Base-by-base conservation (phyloP, 2,329 filamentous ascomycete genomes). In the Helotiales sp. region DNA sequence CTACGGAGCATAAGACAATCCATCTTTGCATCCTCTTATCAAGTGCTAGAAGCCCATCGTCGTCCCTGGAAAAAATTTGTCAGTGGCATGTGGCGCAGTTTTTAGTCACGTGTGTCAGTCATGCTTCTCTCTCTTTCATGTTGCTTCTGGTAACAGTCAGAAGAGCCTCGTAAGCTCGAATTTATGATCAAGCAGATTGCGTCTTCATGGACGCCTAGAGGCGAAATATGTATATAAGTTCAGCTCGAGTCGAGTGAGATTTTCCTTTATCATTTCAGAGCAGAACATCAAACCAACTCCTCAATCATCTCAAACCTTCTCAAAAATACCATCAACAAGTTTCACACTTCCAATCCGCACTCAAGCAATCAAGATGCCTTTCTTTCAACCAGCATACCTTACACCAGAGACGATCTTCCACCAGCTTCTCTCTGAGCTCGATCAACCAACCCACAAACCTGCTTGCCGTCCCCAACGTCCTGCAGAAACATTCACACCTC, bases 401-500 rank as follows among this genome's bases (percentile, higher is more conserved):
- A 49, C 58, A 46, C 57, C 65, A 22, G 63, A 67, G 36, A 54
- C 62, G 1, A 38, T 38, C 33, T 79, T 87, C 67, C 84, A 86
- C 78, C 81, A 81, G 59, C 78, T 87, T 62, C 80, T 87, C 52
- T 81, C 85, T 66, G 82, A 85, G 73, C 84, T 82, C 64, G 83
- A 86, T 70, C 52, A 63, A 30, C 47, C 60, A 17, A 51, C 60
- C 55, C 54, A 53, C 22, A 57, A 61, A 36, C 29, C 33, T 50
- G 46, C 51, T 42, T 44, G 22, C 29, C 57, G 40, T 44, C 53
- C 52, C 22, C 61, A 62, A 31, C 51, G 56, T 25, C 69, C 56
- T 81, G 69, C 46, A 22, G 52, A 54, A 54, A 60, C 66, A 5
- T 93, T 91, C 81, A 82, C 83, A 59, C 90, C 90, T 52, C 86